phyloP scores from a whole-genome alignment of 1,284 basidiomycete species.

The Pulveroboletus sp. region DNA sequence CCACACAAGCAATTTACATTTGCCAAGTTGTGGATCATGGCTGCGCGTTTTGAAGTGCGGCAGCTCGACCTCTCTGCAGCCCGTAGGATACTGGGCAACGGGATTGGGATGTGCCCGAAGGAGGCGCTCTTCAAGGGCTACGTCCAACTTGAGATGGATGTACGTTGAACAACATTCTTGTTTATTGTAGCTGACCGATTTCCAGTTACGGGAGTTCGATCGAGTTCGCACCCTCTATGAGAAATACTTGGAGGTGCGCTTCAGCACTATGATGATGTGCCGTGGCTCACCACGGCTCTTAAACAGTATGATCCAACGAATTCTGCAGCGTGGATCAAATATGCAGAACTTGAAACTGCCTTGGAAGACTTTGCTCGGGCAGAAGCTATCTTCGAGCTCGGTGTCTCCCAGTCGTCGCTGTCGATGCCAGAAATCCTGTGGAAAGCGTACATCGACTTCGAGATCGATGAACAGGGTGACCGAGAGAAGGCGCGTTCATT shows the following conservation, averaged over 20 bases:
- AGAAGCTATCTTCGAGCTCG: constrained; percentile 95
- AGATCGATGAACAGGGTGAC: constrained; percentile 88
- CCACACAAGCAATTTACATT: constrained; percentile 98
- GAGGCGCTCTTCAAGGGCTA: constrained; percentile 93
- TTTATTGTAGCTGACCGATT: constrained; percentile 13
- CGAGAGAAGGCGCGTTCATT: constrained; percentile 82
- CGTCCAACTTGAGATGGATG: constrained; percentile 89
- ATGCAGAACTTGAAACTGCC: constrained; percentile 91
- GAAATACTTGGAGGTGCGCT: constrained; percentile 84
- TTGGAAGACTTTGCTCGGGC: constrained; percentile 91
- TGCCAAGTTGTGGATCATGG: constrained; percentile 91
- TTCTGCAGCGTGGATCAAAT: constrained; percentile 95
- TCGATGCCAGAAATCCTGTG: constrained; percentile 99
- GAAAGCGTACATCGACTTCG: constrained; percentile 98
- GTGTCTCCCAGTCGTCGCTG: constrained; percentile 84
- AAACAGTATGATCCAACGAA: constrained; percentile 84
- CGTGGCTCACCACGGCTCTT: constrained; percentile 3
- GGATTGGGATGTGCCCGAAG: constrained; percentile 96
- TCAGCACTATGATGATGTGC: neutral
- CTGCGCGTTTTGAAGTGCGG: constrained; percentile 91
- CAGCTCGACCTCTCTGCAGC: constrained; percentile 82
- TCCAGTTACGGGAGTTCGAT: constrained; percentile 91
- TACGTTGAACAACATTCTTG: constrained; percentile 37
- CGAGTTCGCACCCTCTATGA: constrained; percentile 91
- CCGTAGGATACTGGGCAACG: constrained; percentile 86